Percentiles rank a stretch among this genome's conserved stretches.
These are phyloP conservation scores for Podaxis sp. DNA, from an alignment of 768 basidiomycete species.

Conservation along the genomic window DNA sequence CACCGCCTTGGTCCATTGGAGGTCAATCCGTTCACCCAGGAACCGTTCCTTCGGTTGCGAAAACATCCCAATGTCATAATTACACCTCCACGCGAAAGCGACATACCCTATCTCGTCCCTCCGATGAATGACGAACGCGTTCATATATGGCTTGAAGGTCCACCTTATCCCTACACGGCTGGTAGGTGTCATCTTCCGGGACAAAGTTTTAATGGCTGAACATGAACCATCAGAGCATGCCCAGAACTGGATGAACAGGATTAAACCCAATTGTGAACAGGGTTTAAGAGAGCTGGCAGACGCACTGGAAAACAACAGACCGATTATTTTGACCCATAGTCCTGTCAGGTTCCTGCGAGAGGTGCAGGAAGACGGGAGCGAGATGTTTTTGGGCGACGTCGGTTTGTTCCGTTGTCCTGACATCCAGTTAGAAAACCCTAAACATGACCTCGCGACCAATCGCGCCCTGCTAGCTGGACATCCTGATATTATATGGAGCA, in stretches of 20 bases:
- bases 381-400: constrained; percentile 53
- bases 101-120: constrained; percentile 34
- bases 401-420: constrained; percentile 32
- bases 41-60: constrained; percentile 51
- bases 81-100: constrained; percentile 54
- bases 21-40: constrained; percentile 33
- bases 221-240: constrained; percentile 32
- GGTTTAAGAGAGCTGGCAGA: constrained; percentile 32
- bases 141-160: constrained; percentile 41
- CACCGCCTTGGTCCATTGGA: constrained; percentile 28
- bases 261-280: constrained; percentile 28
- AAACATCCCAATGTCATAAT: constrained; percentile 56
- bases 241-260: constrained; percentile 25
- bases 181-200: constrained; percentile 22
- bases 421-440: constrained; percentile 17
- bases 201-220: background rate
- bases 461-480: constrained; percentile 43
- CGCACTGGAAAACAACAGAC: constrained; percentile 19
- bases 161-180: constrained; percentile 54
- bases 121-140: constrained; percentile 53
- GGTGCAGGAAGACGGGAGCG: constrained; percentile 54
- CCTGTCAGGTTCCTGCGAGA: constrained; percentile 57
- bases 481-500: constrained; percentile 55
- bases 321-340: constrained; percentile 38
- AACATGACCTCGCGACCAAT: constrained; percentile 37